Evolutionary conservation across 164 flowering plant species (phyloP), one percentile per base, ranked within the genome.

Genomic region (Nymphaea thermarum): DNA sequence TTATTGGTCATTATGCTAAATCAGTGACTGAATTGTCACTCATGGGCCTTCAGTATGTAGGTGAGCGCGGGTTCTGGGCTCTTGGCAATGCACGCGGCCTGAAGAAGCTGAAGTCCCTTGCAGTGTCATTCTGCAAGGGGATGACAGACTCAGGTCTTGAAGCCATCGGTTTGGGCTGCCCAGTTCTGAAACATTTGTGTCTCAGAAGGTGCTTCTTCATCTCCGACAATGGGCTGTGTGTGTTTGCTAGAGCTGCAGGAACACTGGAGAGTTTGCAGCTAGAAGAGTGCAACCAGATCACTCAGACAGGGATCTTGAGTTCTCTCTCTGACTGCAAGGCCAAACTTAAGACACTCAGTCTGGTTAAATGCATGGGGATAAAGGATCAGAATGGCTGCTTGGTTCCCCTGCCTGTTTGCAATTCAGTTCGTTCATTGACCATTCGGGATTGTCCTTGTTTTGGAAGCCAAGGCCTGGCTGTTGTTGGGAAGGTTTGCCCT

Each of bases 61-160:
- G 80, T 64, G 91, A 90, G 75, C 82, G 77, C 71, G 96, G 96
- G 11, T 87, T 90, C 75, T 90, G 96, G 96, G 88, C 80, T 70
- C 77, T 90, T 88, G 88, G 91, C 43, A 88, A 79, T 71, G 85
- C 82, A 6, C 75, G 80, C 18, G 96, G 96, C 2, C 69, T 90
- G 73, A 87, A 86, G 72, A 82, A 83, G 68, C 70, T 90, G 71
- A 79, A 69, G 68, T 72, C 82, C 10, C 71, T 87, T 3, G 65
- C 84, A 4, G 65, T 90, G 60, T 70, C 80, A 18, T 84, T 87
- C 1, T 90, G 96, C 80, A 72, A 65, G n/a, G 94, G 96, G 16
- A 76, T 85, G 3, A 85, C 92, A 5, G 90, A 90, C 71, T n/a
- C 73, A 1, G 84, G 86, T 5, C 82, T 90, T 65, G 88, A 85